phyloP scores from a whole-genome alignment of 371 early-diverging fungal genomes.

The Spiromyces aspiralis region DNA sequence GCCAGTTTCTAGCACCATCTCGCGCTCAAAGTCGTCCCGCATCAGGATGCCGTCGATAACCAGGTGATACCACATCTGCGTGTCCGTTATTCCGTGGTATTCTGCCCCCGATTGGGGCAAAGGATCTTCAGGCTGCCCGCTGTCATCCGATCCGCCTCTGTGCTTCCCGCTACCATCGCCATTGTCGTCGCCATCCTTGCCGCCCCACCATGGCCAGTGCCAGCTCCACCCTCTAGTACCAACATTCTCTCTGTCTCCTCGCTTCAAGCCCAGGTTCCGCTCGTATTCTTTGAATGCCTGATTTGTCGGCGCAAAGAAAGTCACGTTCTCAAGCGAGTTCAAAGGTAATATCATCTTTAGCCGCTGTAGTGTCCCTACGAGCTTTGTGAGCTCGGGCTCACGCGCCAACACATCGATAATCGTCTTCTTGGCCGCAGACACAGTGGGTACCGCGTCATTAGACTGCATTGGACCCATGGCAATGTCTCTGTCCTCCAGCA shows the following conservation, averaged over 20 bases:
- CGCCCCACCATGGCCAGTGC: background rate
- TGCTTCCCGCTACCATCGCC: no score
- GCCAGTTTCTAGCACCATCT: constrained; percentile 19
- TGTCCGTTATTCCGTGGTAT: constrained; percentile 18
- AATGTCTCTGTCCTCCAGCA: no score
- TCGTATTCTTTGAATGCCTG: constrained; percentile 16
- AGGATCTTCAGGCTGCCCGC: background rate
- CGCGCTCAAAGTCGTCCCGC: constrained; percentile 1
- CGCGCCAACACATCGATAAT: constrained; percentile 24
- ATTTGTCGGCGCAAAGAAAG: constrained; percentile 27
- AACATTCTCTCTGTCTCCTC: no score
- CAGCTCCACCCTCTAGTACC: background rate
- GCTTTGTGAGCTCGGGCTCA: constrained; percentile 19
- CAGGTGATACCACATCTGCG: constrained; percentile 23
- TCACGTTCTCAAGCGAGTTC: constrained; percentile 24
- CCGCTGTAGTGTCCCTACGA: constrained; percentile 23
- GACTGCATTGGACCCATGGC: no score
- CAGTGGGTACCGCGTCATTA: no score
- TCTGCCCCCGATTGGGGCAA: background rate
- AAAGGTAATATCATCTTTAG: constrained; percentile 25
- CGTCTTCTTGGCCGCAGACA: constrained; percentile 11
- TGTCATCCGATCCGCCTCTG: no score
- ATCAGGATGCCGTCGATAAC: constrained; percentile 9
- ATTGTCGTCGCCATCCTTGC: background rate
- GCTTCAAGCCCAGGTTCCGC: constrained; percentile 4